These are phyloP conservation scores for Alternaria sp. DNA, from an alignment of 2,329 filamentous ascomycete genomes.

Conservation along the genomic window DNA sequence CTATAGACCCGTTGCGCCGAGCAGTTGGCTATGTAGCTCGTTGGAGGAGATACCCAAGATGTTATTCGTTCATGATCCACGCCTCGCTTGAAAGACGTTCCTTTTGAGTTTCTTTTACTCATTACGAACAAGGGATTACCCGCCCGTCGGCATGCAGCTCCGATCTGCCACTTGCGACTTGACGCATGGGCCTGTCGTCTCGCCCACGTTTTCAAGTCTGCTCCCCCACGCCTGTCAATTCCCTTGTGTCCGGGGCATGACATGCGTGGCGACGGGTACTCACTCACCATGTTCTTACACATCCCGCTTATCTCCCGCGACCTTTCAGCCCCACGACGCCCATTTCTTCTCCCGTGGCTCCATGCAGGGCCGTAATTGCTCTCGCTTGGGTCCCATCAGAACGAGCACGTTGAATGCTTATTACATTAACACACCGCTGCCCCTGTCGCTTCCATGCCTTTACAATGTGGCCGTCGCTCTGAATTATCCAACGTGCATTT, in stretches of 20 bases:
- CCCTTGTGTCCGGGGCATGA: conserved; percentile 9
- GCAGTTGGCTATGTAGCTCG: conserved; percentile 33
- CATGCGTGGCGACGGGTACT: conserved; percentile 18
- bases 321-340: conserved; percentile 37
- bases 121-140: conserved; percentile 11
- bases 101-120: conserved; percentile 26
- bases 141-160: conserved; percentile 7
- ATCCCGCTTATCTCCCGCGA: conserved; percentile 29
- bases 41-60: conserved; percentile 46
- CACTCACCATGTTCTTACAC: conserved; percentile 13
- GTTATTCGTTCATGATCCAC: conserved; percentile 18
- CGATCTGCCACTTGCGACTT: conserved; percentile 4
- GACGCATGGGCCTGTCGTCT: conserved; percentile 22
- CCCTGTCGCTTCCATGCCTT: conserved; percentile 18
- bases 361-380: conserved; percentile 21
- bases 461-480: conserved; percentile 17
- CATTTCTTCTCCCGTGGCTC: conserved; percentile 23
- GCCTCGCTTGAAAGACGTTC: conserved; percentile 11
- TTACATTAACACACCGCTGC: conserved; percentile 19
- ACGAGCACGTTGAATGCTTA: conserved; percentile 8
- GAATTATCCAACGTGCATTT: conserved; percentile 6
- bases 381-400: conserved; percentile 12
- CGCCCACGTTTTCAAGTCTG: conserved; percentile 16
- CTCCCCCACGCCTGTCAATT: conserved; percentile 11
- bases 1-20: conserved; percentile 34